These are phyloP conservation scores for Curvularia verruculosa DNA, from an alignment of 2,329 filamentous ascomycete genomes.

Conservation along the genomic window DNA sequence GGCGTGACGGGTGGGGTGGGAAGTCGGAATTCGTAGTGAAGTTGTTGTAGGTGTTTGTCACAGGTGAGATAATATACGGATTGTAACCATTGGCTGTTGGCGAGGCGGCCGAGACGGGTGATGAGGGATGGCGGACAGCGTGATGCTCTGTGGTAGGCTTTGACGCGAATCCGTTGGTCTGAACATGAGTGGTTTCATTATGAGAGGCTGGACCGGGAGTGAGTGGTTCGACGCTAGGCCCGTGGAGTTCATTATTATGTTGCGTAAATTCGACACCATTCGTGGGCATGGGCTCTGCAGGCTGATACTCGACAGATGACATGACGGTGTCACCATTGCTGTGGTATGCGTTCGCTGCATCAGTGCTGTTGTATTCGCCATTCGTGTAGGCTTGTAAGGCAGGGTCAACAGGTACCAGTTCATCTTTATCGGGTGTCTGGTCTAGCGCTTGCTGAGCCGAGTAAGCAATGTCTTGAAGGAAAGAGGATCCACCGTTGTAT, in stretches of 20 bases:
- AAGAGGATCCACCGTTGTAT: conserved; percentile 25
- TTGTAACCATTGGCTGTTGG: conserved; percentile 23
- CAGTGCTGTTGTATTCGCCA: conserved; percentile 22
- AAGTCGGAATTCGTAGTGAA: conserved; percentile 34
- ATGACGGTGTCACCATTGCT: conserved; percentile 37
- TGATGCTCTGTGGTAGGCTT: conserved; percentile 14
- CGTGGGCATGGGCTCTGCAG: conserved; percentile 24
- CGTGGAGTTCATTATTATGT: conserved; percentile 20
- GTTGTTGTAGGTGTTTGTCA: conserved; percentile 28
- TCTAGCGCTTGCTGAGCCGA: conserved; percentile 39
- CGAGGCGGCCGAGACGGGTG: conserved; percentile 25
- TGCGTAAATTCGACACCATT: conserved; percentile 21
- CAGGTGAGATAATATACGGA: conserved; percentile 19
- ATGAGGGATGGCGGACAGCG: conserved; percentile 24
- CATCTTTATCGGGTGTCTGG: conserved; percentile 28
- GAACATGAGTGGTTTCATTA: conserved; percentile 13
- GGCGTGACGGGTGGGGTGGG: conserved; percentile 28
- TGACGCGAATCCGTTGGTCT: conserved; percentile 21
- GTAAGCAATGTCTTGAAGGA: conserved; percentile 37
- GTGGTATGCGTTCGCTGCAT: conserved; percentile 22
- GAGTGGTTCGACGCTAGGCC: conserved; percentile 35
- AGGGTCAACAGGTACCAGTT: conserved; percentile 38
- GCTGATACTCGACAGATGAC: conserved; percentile 43
- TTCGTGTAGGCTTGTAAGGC: conserved; percentile 34
- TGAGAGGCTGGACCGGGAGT: conserved; percentile 31